phyloP scores from a whole-genome alignment of 2,329 filamentous ascomycete species.

The Pestalotiopsis fici region DNA sequence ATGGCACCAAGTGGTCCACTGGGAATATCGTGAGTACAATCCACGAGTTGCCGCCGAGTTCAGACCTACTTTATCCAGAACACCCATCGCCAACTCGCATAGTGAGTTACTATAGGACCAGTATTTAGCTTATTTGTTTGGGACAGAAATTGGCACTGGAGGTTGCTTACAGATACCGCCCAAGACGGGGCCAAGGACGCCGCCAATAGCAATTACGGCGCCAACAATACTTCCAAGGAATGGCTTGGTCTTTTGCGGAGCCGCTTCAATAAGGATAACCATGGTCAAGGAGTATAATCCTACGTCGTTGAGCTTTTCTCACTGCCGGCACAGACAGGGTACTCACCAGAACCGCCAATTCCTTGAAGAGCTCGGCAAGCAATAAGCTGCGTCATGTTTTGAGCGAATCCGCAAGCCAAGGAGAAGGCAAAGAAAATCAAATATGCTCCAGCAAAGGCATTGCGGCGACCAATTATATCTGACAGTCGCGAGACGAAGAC shows the following conservation, averaged over 20 bases:
- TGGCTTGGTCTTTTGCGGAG: slow-evolving; percentile 38
- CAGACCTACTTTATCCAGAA: slow-evolving; percentile 59
- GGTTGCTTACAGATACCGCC: slow-evolving; percentile 38
- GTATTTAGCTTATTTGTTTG: not conserved
- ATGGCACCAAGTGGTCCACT: slow-evolving; percentile 52
- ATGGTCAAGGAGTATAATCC: slow-evolving; percentile 59
- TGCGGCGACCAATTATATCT: slow-evolving; percentile 55
- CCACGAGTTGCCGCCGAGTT: not conserved
- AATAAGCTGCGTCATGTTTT: slow-evolving; percentile 46
- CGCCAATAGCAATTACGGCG: slow-evolving; percentile 46
- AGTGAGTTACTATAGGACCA: slow-evolving; percentile 39
- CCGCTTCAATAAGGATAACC: slow-evolving; percentile 54
- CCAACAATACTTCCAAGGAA: slow-evolving; percentile 50
- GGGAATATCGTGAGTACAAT: slow-evolving; percentile 16
- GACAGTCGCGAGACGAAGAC: slow-evolving; percentile 56
- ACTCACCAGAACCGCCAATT: slow-evolving; percentile 49
- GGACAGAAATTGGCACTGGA: not conserved
- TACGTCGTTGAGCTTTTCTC: slow-evolving; percentile 9
- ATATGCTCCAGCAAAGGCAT: slow-evolving; percentile 51
- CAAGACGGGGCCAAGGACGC: slow-evolving; percentile 52
- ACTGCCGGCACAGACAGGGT: not conserved
- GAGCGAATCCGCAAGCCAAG: slow-evolving; percentile 51
- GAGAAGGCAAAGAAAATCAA: slow-evolving; percentile 59
- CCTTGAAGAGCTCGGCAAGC: slow-evolving; percentile 51
- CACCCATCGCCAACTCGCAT: slow-evolving; percentile 53